Conservation (phyloP, 495 filamentous ascomycete genomes). For the Darksidea phi region DNA sequence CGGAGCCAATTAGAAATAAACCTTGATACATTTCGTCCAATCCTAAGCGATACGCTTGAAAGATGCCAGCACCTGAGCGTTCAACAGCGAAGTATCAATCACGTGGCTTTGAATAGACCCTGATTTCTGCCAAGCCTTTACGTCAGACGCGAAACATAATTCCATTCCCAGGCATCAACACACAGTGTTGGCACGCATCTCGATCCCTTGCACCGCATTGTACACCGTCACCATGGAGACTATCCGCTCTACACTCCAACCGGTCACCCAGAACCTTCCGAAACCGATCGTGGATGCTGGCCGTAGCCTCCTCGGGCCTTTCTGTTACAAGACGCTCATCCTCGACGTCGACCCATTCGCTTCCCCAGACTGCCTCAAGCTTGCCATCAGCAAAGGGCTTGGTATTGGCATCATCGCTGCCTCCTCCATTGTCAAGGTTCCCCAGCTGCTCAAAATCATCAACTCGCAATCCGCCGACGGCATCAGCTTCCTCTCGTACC, state of each 20-base stretch:
- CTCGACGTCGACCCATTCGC: slow-evolving; percentile 73
- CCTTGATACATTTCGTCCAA: too few species aligned
- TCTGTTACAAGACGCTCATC: slow-evolving; percentile 80
- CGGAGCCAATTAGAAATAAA: too few species aligned
- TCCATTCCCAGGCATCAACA: neutral
- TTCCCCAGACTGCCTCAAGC: slow-evolving; percentile 71
- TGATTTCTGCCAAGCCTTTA: too few species aligned
- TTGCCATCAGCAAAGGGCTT: slow-evolving; percentile 85
- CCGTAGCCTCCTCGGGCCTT: slow-evolving; percentile 72
- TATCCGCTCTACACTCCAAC: slow-evolving; percentile 66
- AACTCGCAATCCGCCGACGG: slow-evolving; percentile 74
- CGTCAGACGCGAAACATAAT: too few species aligned
- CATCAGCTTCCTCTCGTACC: slow-evolving; percentile 83
- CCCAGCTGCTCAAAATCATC: slow-evolving; percentile 89
- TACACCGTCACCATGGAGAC: slow-evolving; percentile 37
- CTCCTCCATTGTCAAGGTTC: slow-evolving; percentile 88
- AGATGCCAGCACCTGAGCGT: too few species aligned
- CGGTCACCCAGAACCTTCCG: slow-evolving; percentile 77
- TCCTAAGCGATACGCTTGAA: too few species aligned
- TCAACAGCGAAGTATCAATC: too few species aligned
- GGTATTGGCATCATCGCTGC: slow-evolving; percentile 89
- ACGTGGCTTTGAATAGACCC: too few species aligned
- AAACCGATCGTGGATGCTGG: slow-evolving; percentile 71
- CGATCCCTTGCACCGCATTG: neutral
- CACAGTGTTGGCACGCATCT: neutral